phyloP scores from a whole-genome alignment of 1,284 basidiomycete genomes.

The Sporisorium reilianum region DNA sequence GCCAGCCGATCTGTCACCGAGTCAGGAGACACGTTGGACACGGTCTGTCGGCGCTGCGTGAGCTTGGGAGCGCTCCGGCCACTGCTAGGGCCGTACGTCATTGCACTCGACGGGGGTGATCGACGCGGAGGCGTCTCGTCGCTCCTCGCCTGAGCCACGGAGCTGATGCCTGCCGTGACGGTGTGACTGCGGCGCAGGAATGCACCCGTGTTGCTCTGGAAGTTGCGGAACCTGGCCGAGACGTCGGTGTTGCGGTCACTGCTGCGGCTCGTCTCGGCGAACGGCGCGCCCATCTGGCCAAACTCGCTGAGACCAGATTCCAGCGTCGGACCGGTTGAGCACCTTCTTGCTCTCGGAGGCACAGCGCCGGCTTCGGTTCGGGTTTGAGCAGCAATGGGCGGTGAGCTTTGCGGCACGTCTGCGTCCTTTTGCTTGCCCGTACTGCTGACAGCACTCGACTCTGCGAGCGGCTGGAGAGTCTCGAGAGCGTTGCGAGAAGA shows the following conservation, averaged over 20 bases:
- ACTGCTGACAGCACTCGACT: slow-evolving; percentile 22
- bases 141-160: neutral
- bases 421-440: slow-evolving; percentile 2
- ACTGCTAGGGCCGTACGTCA: slow-evolving; percentile 40
- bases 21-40: slow-evolving; percentile 37
- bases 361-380: slow-evolving; percentile 5
- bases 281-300: slow-evolving; percentile 47
- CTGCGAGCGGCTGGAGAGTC: slow-evolving; percentile 40
- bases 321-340: slow-evolving; percentile 25
- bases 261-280: slow-evolving; percentile 12
- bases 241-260: slow-evolving; percentile 22
- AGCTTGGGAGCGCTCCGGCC: slow-evolving; percentile 30
- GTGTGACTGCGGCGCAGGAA: slow-evolving; percentile 46
- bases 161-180: slow-evolving; percentile 28
- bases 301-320: slow-evolving; percentile 46
- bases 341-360: slow-evolving; percentile 14
- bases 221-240: slow-evolving; percentile 29
- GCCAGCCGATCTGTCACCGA: slow-evolving; percentile 12
- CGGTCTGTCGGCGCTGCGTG: slow-evolving; percentile 36
- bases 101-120: slow-evolving; percentile 19
- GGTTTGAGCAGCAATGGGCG: slow-evolving; percentile 1
- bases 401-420: slow-evolving; percentile 3
- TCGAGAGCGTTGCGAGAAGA: slow-evolving; percentile 43
- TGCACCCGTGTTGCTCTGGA: slow-evolving; percentile 35
- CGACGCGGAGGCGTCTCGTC: slow-evolving; percentile 11